Percentiles rank a stretch among this genome's conserved stretches.
Conservation (phyloP, 1,139 yeast species). For the Suhomyces maxii region DNA sequence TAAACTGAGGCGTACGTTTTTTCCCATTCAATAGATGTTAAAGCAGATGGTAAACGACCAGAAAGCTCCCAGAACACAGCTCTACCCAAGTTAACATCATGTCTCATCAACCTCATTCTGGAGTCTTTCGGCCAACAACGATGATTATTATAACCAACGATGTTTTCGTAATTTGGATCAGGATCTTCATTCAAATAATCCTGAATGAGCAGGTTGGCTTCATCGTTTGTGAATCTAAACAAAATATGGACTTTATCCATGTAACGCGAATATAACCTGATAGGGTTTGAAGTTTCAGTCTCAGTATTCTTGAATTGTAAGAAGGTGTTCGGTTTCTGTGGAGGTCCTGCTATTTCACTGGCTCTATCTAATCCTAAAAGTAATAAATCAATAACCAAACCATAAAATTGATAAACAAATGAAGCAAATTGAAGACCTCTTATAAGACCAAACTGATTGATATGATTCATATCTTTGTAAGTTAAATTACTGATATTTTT, state of each 20-base stretch:
- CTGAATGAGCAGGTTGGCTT: conserved; percentile 72
- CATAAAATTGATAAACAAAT: conserved; percentile 87
- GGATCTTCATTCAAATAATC: conserved; percentile 83
- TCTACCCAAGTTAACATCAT: conserved; percentile 88
- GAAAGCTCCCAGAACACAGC: conserved; percentile 92
- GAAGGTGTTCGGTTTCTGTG: conserved; percentile 71
- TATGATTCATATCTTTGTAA: conserved; percentile 94
- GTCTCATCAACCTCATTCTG: conserved; percentile 87
- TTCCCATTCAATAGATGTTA: conserved; percentile 78
- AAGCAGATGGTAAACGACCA: conserved; percentile 73
- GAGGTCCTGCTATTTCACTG: conserved; percentile 78
- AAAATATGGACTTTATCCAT: conserved; percentile 79
- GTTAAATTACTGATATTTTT: conserved; percentile 81
- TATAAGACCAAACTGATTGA: conserved; percentile 83
- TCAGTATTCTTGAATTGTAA: conserved; percentile 63
- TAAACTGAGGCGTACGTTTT: conserved; percentile 84
- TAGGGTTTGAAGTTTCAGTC: conserved; percentile 66
- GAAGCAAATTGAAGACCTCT: conserved; percentile 91
- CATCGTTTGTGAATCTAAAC: conserved; percentile 67
- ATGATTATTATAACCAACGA: conserved; percentile 85
- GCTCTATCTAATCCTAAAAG: conserved; percentile 88
- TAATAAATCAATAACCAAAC: conserved; percentile 77
- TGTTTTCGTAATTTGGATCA: conserved; percentile 85
- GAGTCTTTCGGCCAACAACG: conserved; percentile 95
- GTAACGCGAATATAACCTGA: conserved; percentile 79